Percentiles rank a stretch among this genome's conserved stretches.
phyloP scores from a whole-genome alignment of 495 filamentous ascomycete species.

The Penicillium nucicola region DNA sequence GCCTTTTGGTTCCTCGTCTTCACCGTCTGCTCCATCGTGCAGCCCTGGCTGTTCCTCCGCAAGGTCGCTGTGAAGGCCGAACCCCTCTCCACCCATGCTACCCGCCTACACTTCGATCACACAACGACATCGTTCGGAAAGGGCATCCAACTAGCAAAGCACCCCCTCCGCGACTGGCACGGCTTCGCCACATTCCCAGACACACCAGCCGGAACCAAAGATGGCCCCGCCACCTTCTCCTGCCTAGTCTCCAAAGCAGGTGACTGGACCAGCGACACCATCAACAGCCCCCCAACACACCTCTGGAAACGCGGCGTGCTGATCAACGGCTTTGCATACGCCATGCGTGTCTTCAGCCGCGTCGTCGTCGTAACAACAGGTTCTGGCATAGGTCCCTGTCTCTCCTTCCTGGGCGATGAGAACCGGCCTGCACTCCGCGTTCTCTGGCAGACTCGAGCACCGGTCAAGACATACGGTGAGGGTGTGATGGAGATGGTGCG shows the following conservation, averaged over 20 bases:
- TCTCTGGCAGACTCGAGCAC: conserved; percentile 57
- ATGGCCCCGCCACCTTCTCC: conserved; percentile 49
- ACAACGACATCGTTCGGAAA: conserved; percentile 43
- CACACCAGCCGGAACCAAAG: conserved; percentile 7
- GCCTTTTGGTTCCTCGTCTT: conserved; percentile 44
- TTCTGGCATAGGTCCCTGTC: conserved; percentile 70
- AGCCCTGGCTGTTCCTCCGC: conserved; percentile 41
- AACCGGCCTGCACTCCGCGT: conserved; percentile 51
- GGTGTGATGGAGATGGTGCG: conserved; percentile 49
- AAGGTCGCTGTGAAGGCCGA: conserved; percentile 59
- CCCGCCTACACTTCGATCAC: conserved; percentile 68
- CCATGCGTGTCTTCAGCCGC: conserved; percentile 63
- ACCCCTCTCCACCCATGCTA: conserved; percentile 64
- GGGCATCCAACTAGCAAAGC: conserved; percentile 46
- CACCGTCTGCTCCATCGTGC: conserved; percentile 35
- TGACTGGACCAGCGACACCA: conserved; percentile 73
- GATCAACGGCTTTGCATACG: conserved; percentile 68
- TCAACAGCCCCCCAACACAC: conserved; percentile 54
- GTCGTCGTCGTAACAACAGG: conserved; percentile 79
- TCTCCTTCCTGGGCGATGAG: conserved; percentile 48
- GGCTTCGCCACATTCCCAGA: conserved; percentile 72
- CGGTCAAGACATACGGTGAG: conserved; percentile 51
- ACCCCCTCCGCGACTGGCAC: conserved; percentile 73
- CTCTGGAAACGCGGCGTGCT: conserved; percentile 48
- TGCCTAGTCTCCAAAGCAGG: conserved; percentile 75